Conservation (phyloP, 2,329 filamentous ascomycete species). For the Aspergillus quadrilineatus region DNA sequence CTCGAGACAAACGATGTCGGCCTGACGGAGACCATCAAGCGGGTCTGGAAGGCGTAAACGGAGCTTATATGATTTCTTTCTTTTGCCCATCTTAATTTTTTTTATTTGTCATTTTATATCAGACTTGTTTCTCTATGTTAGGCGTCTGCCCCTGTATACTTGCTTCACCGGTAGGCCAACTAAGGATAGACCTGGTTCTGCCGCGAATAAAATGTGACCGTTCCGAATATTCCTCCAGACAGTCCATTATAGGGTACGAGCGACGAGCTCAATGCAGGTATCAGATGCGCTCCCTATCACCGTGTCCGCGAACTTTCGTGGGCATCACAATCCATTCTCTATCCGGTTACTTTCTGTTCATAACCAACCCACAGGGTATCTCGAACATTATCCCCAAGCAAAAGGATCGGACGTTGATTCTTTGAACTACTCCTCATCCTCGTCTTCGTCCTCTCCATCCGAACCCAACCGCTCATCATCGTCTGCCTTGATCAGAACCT, state of each 20-base stretch:
- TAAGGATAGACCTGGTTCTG: conserved; percentile 17
- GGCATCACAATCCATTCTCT: no score
- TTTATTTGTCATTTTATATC: conserved; percentile 22
- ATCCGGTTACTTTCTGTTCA: not conserved
- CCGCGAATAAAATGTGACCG: conserved; percentile 23
- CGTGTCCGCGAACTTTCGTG: no score
- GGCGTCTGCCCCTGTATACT: conserved; percentile 38
- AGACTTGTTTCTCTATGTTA: conserved; percentile 26
- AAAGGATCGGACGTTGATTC: not conserved
- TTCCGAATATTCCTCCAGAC: not conserved
- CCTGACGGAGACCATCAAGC: conserved; percentile 82
- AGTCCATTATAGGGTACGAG: no score
- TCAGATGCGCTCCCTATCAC: no score
- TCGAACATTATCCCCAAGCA: conserved; percentile 13
- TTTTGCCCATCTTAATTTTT: conserved; percentile 23
- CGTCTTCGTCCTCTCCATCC: conserved; percentile 25
- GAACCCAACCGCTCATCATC: conserved; percentile 56
- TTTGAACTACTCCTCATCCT: conserved; percentile 29
- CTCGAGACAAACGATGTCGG: conserved; percentile 99
- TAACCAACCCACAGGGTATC: not conserved
- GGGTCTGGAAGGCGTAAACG: conserved; percentile 75
- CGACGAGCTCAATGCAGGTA: no score
- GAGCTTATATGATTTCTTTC: conserved; percentile 29
- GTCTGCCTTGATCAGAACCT: conserved; percentile 74
- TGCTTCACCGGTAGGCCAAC: conserved; percentile 22